Evolutionary conservation across 2,329 filamentous ascomycete genomes (phyloP).

Genomic region (Arachnopeziza araneosa): DNA sequence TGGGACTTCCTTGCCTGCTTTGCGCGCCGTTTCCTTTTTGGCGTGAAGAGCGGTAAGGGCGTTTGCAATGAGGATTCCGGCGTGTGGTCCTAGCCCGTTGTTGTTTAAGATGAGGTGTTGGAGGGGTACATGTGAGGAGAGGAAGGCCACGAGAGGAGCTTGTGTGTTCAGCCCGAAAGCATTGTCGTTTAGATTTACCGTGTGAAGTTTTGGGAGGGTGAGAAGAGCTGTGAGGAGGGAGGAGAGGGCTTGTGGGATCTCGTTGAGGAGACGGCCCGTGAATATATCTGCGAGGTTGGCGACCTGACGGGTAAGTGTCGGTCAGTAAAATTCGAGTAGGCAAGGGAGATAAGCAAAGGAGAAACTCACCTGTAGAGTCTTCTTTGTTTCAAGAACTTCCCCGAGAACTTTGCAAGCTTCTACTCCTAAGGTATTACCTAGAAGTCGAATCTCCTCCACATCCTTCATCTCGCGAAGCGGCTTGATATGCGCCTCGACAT

Average conservation of each 20-base stretch:
- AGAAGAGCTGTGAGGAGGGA: conserved; percentile 81
- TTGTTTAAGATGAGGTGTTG: conserved; percentile 97
- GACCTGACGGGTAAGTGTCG: conserved; percentile 40
- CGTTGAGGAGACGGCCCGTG: conserved; percentile 84
- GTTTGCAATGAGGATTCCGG: conserved; percentile 83
- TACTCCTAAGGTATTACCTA: conserved; percentile 90
- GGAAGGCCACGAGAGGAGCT: conserved; percentile 86
- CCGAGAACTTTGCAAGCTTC: conserved; percentile 82
- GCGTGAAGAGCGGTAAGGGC: conserved; percentile 76
- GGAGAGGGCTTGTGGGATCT: conserved; percentile 87
- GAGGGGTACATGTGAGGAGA: conserved; percentile 80
- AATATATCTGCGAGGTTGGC: conserved; percentile 97
- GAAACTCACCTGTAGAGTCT: conserved; percentile 61
- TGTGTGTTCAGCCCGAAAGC: conserved; percentile 95
- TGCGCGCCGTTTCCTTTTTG: conserved; percentile 75
- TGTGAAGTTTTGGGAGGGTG: conserved; percentile 78
- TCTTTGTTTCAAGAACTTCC: conserved; percentile 77
- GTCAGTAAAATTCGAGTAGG: background rate
- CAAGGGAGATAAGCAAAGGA: background rate
- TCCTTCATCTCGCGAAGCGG: conserved; percentile 65
- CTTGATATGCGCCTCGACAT: conserved; percentile 79
- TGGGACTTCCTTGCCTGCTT: conserved; percentile 66
- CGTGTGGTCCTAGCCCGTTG: conserved; percentile 90
- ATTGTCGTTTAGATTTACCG: conserved; percentile 95
- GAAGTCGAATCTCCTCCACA: conserved; percentile 78